Base-by-base conservation (phyloP, 176 grass and related monocot species). In the Dendrocalamus sinicus region DNA sequence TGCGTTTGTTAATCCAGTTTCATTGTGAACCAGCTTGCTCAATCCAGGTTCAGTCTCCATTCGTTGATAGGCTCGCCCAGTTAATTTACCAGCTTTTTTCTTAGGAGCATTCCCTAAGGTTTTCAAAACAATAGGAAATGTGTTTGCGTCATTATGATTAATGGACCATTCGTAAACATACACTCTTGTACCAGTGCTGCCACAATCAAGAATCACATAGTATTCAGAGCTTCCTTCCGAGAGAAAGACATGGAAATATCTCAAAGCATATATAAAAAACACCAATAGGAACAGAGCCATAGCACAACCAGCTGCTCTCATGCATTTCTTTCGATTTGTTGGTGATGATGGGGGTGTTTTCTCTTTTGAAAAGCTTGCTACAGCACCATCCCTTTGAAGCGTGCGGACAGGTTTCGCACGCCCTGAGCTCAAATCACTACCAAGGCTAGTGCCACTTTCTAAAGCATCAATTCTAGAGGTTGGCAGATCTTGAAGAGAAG, bases 21-120 rank as follows among this genome's bases (percentile, higher is more conserved):
- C 91, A 88, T 98, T 92, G 73, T 75, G 88, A 66, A 98, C 93
- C 74, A 98, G 92, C 71, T 94, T 98, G 88, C 93, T 91, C 86
- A 98, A 88, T 83, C 96, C 93, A 86, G 96, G 93, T 55, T 98
- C 96, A 60, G 96, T 98, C 88, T 98, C 96, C 96, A 98, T 98
- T 82, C 96, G 82, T 41, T 88, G 92, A 88, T 98, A 98, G 55
- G 94, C 90, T 55, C 93, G 91, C 6, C 94, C 94, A 81, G 90
- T 88, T 60, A 86, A 85, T 89, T 91, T 89, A 62, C 73, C 75
- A 80, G 81, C 84, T 88, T 92, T 93, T 81, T 88, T 90, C 87
- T 89, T 91, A 80, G 90, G 90, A 79, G 26, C 92, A 88, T 91
- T 87, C 57, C 93, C 91, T 75, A 98, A 82, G 26, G 91, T 88